These are phyloP conservation scores for Phyllostachys edulis DNA, from an alignment of 176 grass and related monocot genomes.

Conservation along the genomic window DNA sequence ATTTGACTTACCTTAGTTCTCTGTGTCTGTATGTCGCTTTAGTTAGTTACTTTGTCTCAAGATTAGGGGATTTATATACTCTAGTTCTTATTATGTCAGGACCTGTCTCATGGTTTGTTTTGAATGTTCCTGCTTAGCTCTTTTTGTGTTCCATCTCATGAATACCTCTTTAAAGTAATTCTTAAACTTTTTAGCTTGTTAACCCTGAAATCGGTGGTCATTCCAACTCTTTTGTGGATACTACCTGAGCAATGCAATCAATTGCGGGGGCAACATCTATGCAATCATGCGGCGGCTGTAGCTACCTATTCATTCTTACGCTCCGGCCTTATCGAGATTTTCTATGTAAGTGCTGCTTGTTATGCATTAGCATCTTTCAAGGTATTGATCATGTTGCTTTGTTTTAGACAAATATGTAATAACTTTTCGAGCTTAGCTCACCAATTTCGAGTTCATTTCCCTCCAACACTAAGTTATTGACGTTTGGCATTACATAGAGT, in stretches of 20 bases:
- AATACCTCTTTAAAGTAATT: constrained; percentile 20
- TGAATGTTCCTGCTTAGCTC: background rate
- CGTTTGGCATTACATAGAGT: background rate
- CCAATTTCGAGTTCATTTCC: background rate
- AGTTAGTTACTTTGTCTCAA: background rate
- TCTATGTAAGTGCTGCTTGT: constrained; percentile 72
- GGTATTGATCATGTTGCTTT: constrained; percentile 6
- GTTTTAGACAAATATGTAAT: background rate
- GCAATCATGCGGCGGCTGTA: constrained; percentile 40
- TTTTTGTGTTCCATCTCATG: constrained; percentile 11
- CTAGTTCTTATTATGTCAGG: background rate
- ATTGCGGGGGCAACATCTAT: constrained; percentile 37
- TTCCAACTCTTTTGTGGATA: constrained; percentile 78
- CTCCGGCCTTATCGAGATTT: constrained; percentile 69
- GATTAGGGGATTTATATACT: background rate
- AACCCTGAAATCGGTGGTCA: constrained; percentile 74
- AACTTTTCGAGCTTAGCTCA: background rate
- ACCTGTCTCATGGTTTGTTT: constrained; percentile 17
- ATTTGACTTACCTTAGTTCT: constrained; percentile 10
- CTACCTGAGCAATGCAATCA: constrained; percentile 68
- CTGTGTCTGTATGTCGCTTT: background rate
- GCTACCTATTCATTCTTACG: constrained; percentile 66
- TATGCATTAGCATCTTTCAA: background rate
- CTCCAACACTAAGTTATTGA: background rate
- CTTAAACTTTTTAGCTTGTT: constrained; percentile 66